These are phyloP conservation scores for Aspergillus fumigatiaffinis DNA, from an alignment of 2,329 filamentous ascomycete species.

Conservation along the genomic window DNA sequence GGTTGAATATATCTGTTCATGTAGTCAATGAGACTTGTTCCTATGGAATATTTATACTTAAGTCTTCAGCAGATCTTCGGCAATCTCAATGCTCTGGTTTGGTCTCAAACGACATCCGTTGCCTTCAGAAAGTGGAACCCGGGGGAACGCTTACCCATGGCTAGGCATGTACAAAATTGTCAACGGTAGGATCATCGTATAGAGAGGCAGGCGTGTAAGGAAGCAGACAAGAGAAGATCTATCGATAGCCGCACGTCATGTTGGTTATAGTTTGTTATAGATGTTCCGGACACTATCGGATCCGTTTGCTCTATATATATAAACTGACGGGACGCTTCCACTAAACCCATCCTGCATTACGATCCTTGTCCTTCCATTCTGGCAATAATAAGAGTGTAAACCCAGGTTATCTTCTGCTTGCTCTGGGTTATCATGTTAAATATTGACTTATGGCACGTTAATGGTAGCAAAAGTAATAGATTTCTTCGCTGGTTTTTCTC, in stretches of 20 bases:
- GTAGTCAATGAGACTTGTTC: not conserved
- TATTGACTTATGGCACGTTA: no score
- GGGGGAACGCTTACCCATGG: not conserved
- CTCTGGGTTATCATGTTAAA: no score
- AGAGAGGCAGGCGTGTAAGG: no score
- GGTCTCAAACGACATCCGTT: not conserved
- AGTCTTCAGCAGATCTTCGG: no score
- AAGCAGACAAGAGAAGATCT: not conserved
- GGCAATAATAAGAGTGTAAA: no score
- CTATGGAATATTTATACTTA: not conserved
- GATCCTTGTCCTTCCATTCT: not conserved
- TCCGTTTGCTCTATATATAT: not conserved
- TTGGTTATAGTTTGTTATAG: not conserved
- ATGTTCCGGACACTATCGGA: no score
- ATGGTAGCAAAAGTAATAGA: no score
- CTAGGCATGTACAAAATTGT: not conserved
- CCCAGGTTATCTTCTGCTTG: no score
- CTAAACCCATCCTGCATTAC: not conserved
- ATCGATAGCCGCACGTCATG: not conserved
- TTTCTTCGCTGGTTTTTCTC: no score
- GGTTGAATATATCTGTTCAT: not conserved
- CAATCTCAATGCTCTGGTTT: not conserved
- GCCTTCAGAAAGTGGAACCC: no score
- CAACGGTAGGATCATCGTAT: no score
- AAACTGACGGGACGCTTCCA: not conserved